Percentiles rank a stretch among this genome's conserved stretches.
Evolutionary conservation across 495 filamentous ascomycete genomes (phyloP).

Genomic region (Extremus antarcticus): DNA sequence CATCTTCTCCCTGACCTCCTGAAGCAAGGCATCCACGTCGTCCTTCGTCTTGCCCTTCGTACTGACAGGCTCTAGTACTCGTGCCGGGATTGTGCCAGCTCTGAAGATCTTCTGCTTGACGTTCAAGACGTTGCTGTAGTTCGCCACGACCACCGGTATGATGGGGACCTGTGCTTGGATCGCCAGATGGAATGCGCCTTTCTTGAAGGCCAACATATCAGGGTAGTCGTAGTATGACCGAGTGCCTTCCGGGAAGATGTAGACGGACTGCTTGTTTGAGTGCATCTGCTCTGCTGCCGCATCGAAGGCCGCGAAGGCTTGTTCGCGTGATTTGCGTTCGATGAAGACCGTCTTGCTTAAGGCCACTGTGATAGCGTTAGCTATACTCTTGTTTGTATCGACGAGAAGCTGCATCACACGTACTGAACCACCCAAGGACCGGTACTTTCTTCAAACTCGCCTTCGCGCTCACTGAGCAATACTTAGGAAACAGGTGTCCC

Average conservation of each 20-base stretch:
- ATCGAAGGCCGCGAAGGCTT: conserved; percentile 76
- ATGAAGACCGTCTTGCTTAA: conserved; percentile 88
- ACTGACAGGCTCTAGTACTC: conserved; percentile 73
- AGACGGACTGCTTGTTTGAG: conserved; percentile 68
- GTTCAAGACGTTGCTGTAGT: conserved; percentile 76
- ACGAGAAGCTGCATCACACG: conserved; percentile 2
- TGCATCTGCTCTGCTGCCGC: conserved; percentile 72
- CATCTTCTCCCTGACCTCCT: conserved; percentile 65
- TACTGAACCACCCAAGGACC: conserved; percentile 87
- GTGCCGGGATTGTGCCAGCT: conserved; percentile 60
- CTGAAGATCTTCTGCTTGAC: conserved; percentile 58
- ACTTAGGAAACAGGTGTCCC: conserved; percentile 73
- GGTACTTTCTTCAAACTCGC: conserved; percentile 67
- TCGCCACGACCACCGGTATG: conserved; percentile 75
- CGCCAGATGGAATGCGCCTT: conserved; percentile 93
- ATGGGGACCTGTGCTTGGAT: conserved; percentile 89
- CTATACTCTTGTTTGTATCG: background rate
- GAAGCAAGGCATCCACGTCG: conserved; percentile 74
- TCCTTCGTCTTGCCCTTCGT: conserved; percentile 65
- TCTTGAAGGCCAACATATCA: conserved; percentile 83
- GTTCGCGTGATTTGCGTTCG: conserved; percentile 69
- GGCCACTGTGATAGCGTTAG: conserved; percentile 41
- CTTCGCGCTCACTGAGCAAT: conserved; percentile 92
- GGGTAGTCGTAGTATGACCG: conserved; percentile 76
- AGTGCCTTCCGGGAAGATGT: conserved; percentile 78